Evolutionary conservation across 331 rosid species (phyloP).

Genomic region (Telfairia occidentalis): DNA sequence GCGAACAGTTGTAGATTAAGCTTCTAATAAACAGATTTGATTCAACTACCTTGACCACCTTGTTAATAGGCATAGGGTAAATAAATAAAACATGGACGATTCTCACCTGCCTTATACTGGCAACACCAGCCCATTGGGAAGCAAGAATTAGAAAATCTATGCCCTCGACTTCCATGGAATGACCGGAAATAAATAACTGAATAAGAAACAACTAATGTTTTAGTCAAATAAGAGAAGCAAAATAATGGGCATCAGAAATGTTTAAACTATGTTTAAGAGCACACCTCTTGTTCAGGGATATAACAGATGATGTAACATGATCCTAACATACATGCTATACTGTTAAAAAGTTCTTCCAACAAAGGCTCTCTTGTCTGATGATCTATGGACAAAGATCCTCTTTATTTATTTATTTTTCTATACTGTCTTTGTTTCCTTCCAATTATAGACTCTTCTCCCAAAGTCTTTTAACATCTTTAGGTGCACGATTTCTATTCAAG

Average conservation of each 20-base stretch:
- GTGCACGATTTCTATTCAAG: too few relatives aligned
- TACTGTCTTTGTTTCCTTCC: too few relatives aligned
- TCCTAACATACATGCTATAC: not conserved
- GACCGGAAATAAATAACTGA: conserved; percentile 53
- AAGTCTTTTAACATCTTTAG: too few relatives aligned
- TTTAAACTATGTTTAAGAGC: not conserved
- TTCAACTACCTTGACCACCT: not conserved
- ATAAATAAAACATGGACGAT: not conserved
- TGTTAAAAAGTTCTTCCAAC: not conserved
- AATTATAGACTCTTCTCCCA: too few relatives aligned
- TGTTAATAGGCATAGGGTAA: not conserved
- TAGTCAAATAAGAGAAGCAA: conserved; percentile 13
- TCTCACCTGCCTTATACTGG: conserved; percentile 62
- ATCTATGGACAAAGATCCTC: too few relatives aligned
- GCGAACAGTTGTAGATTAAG: not conserved
- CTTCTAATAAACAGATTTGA: not conserved
- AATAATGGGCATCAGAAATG: not conserved
- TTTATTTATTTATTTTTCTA: too few relatives aligned
- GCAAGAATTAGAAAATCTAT: conserved; percentile 64
- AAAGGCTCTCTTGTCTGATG: too few relatives aligned
- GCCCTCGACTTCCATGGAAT: conserved; percentile 43
- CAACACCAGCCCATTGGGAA: conserved; percentile 86
- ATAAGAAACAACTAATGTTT: not conserved
- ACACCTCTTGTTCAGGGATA: not conserved
- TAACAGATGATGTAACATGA: not conserved